A percentile compares a stretch with the other conserved stretches of the same genome.
phyloP scores from a whole-genome alignment of 1,284 basidiomycete genomes.

The Fomes fomentarius region DNA sequence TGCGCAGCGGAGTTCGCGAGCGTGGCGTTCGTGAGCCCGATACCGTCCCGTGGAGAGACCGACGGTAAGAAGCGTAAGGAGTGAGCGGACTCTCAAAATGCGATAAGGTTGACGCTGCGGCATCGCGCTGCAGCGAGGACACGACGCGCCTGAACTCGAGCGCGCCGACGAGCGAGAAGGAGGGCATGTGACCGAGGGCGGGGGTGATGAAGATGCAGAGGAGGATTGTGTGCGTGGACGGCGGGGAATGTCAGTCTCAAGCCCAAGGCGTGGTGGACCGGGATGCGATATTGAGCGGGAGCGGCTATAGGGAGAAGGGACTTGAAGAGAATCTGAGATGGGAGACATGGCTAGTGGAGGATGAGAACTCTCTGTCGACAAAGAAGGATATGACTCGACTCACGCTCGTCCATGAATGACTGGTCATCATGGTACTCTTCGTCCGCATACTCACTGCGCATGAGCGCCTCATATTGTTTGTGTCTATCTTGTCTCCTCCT shows the following conservation, averaged over 20 bases:
- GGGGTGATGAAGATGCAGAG: conserved; percentile 40
- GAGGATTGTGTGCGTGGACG: conserved; percentile 41
- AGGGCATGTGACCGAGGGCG: conserved; percentile 60
- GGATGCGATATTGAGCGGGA: conserved; percentile 41
- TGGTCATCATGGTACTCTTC: conserved; percentile 51
- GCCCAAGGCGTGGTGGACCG: conserved; percentile 41
- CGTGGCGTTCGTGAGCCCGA: conserved; percentile 34
- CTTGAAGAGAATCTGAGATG: conserved; percentile 15
- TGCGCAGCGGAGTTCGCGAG: conserved; percentile 27
- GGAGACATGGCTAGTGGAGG: conserved; percentile 1
- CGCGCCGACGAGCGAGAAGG: conserved; percentile 90
- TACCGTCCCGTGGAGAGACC: conserved; percentile 53
- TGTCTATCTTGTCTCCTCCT: conserved; percentile 52
- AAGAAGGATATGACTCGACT: conserved; percentile 25
- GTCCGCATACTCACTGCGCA: conserved; percentile 63
- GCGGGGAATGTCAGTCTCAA: conserved; percentile 44
- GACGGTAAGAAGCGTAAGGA: conserved; percentile 75
- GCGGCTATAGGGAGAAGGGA: conserved; percentile 30
- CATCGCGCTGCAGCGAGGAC: conserved; percentile 71
- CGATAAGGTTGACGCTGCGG: conserved; percentile 56
- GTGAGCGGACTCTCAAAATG: conserved; percentile 72
- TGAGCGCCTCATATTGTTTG: conserved; percentile 51
- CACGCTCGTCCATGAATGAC: conserved; percentile 67
- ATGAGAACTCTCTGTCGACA: not conserved
- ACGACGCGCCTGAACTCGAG: conserved; percentile 94